These are phyloP conservation scores for Moricandia arvensis DNA, from an alignment of 345 rosid genomes.

Conservation along the genomic window DNA sequence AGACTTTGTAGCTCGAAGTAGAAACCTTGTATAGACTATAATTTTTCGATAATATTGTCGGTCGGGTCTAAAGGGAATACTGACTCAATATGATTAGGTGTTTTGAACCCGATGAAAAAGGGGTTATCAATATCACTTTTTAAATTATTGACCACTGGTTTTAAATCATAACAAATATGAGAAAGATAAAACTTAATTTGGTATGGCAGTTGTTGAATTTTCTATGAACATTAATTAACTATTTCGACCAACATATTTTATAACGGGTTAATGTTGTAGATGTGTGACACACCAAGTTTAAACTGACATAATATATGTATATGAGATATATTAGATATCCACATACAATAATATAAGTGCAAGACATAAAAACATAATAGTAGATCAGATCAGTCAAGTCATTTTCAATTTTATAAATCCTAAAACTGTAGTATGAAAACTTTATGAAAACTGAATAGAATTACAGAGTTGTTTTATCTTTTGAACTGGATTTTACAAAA, in stretches of 20 bases:
- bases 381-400: neutral
- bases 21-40: constrained; percentile 27
- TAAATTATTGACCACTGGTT: neutral
- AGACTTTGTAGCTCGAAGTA: constrained; percentile 27
- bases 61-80: constrained; percentile 12
- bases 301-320: neutral
- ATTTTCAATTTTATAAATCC: neutral
- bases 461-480: constrained; percentile 17
- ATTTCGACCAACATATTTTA: neutral
- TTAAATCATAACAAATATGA: neutral
- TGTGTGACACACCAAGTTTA: neutral
- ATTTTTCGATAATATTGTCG: constrained; percentile 13
- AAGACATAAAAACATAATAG: neutral
- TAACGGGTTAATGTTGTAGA: neutral
- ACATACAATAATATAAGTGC: neutral
- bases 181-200: neutral
- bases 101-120: constrained; percentile 13
- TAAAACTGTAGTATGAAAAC: constrained; percentile 19
- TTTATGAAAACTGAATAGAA: constrained; percentile 3
- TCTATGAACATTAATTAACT: neutral
- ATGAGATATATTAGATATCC: neutral
- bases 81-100: constrained; percentile 8
- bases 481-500: neutral
- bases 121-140: neutral
- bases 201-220: neutral